Evolutionary conservation across 2,329 filamentous ascomycete genomes (phyloP).

Genomic region (Cercospora citrullina): DNA sequence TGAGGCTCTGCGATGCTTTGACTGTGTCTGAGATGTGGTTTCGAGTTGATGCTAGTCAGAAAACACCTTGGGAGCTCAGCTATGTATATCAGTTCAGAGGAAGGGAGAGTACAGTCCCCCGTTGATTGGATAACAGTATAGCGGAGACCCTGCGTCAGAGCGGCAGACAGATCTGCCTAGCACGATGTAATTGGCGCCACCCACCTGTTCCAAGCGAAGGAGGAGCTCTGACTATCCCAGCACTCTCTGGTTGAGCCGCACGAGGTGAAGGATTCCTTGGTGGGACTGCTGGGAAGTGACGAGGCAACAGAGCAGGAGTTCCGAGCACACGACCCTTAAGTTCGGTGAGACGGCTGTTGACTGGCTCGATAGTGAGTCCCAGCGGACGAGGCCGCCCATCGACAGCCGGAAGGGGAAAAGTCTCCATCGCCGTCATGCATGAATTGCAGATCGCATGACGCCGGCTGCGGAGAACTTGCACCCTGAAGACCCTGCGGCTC

Average conservation of each 20-base stretch:
- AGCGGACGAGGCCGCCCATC: slow-evolving; percentile 4
- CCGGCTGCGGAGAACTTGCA: slow-evolving; percentile 10
- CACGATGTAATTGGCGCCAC: slow-evolving; percentile 19
- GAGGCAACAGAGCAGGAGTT: slow-evolving; percentile 2
- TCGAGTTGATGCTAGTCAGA: neutral
- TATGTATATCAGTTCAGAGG: slow-evolving; percentile 6
- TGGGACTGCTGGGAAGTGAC: slow-evolving; percentile 11
- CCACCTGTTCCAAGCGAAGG: slow-evolving; percentile 9
- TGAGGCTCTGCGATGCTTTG: neutral
- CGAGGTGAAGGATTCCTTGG: neutral
- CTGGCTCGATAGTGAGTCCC: slow-evolving; percentile 12
- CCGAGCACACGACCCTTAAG: neutral
- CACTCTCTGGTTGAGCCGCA: slow-evolving; percentile 10
- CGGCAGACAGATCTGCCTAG: slow-evolving; percentile 20
- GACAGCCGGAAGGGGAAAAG: neutral
- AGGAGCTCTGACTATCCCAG: neutral
- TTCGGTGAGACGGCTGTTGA: neutral
- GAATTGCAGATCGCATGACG: slow-evolving; percentile 19
- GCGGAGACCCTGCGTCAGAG: slow-evolving; percentile 31
- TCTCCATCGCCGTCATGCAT: neutral
- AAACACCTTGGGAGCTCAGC: neutral
- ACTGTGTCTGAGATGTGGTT: neutral
- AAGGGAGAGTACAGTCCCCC: neutral
- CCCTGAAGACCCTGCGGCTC: slow-evolving; percentile 17
- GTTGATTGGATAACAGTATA: slow-evolving; percentile 12